A percentile compares a stretch with the other conserved stretches of the same genome.
These are phyloP conservation scores for Volvariella volvacea DNA, from an alignment of 1,284 basidiomycete species.

Conservation along the genomic window DNA sequence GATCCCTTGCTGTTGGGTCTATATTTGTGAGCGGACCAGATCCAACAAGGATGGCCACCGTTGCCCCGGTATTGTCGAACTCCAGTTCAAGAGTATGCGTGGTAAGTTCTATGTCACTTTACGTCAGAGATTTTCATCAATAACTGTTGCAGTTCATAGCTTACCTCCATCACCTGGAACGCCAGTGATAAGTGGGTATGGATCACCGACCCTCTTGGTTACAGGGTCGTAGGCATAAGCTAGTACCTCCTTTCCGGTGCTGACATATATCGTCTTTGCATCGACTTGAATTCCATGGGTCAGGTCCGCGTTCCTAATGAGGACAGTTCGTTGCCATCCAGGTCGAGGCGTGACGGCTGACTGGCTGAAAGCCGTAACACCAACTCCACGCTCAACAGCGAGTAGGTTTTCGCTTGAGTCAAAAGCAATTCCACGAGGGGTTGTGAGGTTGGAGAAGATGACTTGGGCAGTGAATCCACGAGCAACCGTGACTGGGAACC, in stretches of 20 bases:
- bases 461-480: slow-evolving; percentile 25
- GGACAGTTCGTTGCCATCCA: slow-evolving; percentile 31
- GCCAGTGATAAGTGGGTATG: slow-evolving; percentile 21
- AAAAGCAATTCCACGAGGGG: slow-evolving; percentile 31
- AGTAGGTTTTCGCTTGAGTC: slow-evolving; percentile 30
- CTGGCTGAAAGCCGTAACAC: slow-evolving; percentile 29
- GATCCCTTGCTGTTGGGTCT: slow-evolving; percentile 32
- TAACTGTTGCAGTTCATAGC: slow-evolving; percentile 3
- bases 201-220: slow-evolving; percentile 15
- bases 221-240: slow-evolving; percentile 23
- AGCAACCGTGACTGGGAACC: slow-evolving; percentile 28
- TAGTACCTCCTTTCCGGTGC: slow-evolving; percentile 19
- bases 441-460: slow-evolving; percentile 29
- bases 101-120: slow-evolving; percentile 26
- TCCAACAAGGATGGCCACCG: slow-evolving; percentile 23
- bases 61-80: slow-evolving; percentile 10
- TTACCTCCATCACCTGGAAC: slow-evolving; percentile 34
- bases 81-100: slow-evolving; percentile 34
- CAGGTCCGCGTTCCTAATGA: slow-evolving; percentile 25
- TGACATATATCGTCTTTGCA: slow-evolving; percentile 23
- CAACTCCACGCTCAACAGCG: slow-evolving; percentile 20
- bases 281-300: slow-evolving; percentile 37
- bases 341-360: slow-evolving; percentile 10
- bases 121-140: too few relatives aligned
- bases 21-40: slow-evolving; percentile 31